Percentiles rank a stretch among this genome's conserved stretches.
Conservation (phyloP, 495 filamentous ascomycete species). For the Achaetomiella virescens region DNA sequence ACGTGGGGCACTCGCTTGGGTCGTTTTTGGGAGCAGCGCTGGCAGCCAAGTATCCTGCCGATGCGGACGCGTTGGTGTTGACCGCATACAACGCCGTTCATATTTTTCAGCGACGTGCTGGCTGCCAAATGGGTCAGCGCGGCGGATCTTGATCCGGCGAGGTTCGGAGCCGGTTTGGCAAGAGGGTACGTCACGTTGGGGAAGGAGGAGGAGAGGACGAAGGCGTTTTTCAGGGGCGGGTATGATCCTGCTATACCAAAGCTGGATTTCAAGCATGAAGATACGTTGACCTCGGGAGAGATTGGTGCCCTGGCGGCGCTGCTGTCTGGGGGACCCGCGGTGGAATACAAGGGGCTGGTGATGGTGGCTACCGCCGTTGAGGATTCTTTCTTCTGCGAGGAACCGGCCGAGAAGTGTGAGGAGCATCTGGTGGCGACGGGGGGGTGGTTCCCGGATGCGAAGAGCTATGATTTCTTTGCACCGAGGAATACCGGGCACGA, state of each 20-base stretch:
- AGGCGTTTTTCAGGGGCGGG: not conserved
- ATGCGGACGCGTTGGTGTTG: conserved; percentile 19
- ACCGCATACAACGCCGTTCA: conserved; percentile 8
- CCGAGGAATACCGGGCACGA: conserved; percentile 4
- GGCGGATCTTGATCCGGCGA: not conserved
- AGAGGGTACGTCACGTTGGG: conserved; percentile 4
- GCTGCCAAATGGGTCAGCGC: not conserved
- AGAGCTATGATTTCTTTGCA: not conserved
- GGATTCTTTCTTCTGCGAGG: conserved; percentile 11
- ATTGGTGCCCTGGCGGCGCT: not conserved
- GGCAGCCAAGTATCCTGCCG: conserved; percentile 17
- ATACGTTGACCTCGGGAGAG: conserved; percentile 6
- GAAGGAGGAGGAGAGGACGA: not conserved
- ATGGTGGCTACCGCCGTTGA: conserved; percentile 3
- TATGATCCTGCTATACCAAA: not conserved
- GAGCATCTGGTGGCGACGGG: not conserved
- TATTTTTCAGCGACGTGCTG: not conserved
- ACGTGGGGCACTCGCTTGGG: conserved; percentile 23
- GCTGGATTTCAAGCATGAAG: conserved; percentile 6
- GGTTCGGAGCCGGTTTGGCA: not conserved
- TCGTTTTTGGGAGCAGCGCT: conserved; percentile 18
- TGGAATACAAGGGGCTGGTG: not conserved
- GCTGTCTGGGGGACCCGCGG: conserved; percentile 1
- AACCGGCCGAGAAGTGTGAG: not conserved
- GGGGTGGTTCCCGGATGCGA: not conserved